These are phyloP conservation scores for Rhodotorula mucilaginosa DNA, from an alignment of 1,284 basidiomycete genomes.

Conservation along the genomic window DNA sequence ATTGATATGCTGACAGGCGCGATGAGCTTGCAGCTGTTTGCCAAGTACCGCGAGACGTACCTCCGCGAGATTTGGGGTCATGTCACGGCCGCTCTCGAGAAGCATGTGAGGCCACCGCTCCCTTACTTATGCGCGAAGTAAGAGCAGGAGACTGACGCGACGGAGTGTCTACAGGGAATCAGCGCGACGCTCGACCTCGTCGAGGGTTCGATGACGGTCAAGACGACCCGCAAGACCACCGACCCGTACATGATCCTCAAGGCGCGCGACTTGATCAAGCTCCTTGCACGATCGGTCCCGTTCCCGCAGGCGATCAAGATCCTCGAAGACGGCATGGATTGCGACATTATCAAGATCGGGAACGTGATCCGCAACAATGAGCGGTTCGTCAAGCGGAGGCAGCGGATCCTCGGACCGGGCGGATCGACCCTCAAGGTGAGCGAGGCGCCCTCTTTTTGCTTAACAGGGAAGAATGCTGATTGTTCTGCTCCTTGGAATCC, in stretches of 20 bases:
- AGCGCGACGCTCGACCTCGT: slow-evolving; percentile 91
- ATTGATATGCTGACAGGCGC: neutral
- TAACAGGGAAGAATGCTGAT: neutral
- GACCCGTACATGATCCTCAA: slow-evolving; percentile 97
- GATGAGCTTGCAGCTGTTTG: slow-evolving; percentile 62
- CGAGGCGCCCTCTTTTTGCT: neutral
- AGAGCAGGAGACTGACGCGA: neutral
- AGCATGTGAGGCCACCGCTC: slow-evolving; percentile 60
- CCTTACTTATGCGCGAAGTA: too few relatives aligned
- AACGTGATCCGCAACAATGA: slow-evolving; percentile 94
- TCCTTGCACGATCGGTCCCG: slow-evolving; percentile 87
- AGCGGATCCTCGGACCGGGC: slow-evolving; percentile 94
- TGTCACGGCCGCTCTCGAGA: slow-evolving; percentile 81
- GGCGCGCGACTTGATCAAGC: slow-evolving; percentile 91
- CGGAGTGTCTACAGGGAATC: slow-evolving; percentile 61
- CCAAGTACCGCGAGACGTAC: slow-evolving; percentile 97
- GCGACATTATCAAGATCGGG: slow-evolving; percentile 98
- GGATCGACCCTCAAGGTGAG: slow-evolving; percentile 91
- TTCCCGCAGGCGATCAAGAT: slow-evolving; percentile 80
- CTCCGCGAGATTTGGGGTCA: slow-evolving; percentile 90
- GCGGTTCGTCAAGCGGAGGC: slow-evolving; percentile 90
- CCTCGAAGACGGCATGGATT: slow-evolving; percentile 83
- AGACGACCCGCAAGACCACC: slow-evolving; percentile 93
- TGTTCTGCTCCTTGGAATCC: too few relatives aligned
- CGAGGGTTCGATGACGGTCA: slow-evolving; percentile 95